These are phyloP conservation scores for Pythium guiyangense DNA, from an alignment of 352 stramenopile genomes.

Conservation along the genomic window DNA sequence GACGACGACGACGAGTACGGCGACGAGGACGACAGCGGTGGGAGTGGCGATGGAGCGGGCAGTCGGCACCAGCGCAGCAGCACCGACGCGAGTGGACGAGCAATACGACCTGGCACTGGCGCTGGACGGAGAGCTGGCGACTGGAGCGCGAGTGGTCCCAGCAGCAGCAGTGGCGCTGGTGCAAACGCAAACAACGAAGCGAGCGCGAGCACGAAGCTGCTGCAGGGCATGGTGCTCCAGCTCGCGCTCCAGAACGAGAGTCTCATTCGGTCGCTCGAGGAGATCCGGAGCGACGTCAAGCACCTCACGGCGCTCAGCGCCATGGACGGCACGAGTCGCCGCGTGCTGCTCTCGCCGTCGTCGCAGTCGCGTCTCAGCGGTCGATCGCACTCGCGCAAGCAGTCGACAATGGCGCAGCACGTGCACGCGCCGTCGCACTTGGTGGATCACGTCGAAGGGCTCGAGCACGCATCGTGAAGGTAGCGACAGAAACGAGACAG, in stretches of 20 bases:
- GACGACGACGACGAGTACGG: constrained; percentile 6
- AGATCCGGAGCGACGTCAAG: constrained; percentile 32
- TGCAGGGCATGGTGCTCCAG: constrained; percentile 55
- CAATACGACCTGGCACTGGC: neutral
- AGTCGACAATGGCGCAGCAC: constrained; percentile 4
- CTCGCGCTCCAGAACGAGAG: constrained; percentile 52
- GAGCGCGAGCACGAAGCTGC: constrained; percentile 23
- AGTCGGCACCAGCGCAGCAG: neutral
- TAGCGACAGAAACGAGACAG: too few species aligned
- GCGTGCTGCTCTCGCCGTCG: constrained; percentile 8
- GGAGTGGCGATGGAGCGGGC: neutral
- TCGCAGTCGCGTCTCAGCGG: constrained; percentile 1
- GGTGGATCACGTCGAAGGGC: neutral
- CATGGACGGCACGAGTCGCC: constrained; percentile 9
- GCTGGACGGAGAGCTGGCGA: neutral
- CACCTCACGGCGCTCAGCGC: constrained; percentile 11
- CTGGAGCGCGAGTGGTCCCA: too few species aligned
- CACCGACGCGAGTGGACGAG: too few species aligned
- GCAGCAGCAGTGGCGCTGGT: neutral
- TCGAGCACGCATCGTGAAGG: neutral
- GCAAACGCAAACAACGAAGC: neutral
- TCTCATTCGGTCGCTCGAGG: constrained; percentile 39
- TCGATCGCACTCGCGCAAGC: constrained; percentile 7
- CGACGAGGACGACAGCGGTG: neutral
- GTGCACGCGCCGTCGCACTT: neutral